Base-by-base conservation (phyloP, 78 protist species). In the Polysphondylium violaceum region DNA sequence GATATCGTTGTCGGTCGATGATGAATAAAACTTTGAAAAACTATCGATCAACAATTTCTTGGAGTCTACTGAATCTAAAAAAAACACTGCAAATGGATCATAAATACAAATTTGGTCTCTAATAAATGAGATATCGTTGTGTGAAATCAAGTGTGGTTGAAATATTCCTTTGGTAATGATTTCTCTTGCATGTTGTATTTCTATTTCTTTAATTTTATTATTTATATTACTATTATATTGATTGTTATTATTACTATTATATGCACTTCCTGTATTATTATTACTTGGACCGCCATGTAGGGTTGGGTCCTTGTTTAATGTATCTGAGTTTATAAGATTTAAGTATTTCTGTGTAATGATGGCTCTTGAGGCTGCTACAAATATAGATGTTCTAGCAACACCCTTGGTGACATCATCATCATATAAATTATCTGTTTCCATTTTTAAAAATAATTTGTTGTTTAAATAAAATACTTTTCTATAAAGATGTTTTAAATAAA, bases 281-380 rank as follows among this genome's bases (percentile, higher is more conserved):
- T 29, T 59, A 27, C 27, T 59, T 12, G 40, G 27, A 25, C 14
- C 29, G 0, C 27, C 16, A 8, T 36, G 17, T 2, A 55, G 27
- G 5, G 27, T 50, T 5, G 7, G 3, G 7, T 50, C 51, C 7
- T n/a, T 43, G 19, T 29, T 29, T 36, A 21, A 21, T 36, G 17
- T 25, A 65, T 19, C 21, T 3, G 43, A 21, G 8, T 35, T 25
- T 25, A 50, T 23, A 12, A 72, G 16, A 50, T 55, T 50, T 50
- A 72, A 6, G 11, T 29, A 72, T 72, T 50, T 43, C 44, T 72
- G 44, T 25, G 78, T 72, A 33, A 72, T 23, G 31, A 72, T 72
- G 14, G 78, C 78, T 72, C 78, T 72, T 23, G 56, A 44, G 2
- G 78, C 78, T 16, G 78, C 63, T 72, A 31, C 63, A 31, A 19